Percentiles rank a stretch among this genome's conserved stretches.
Evolutionary conservation across 2,329 filamentous ascomycete genomes (phyloP).

Genomic region (Talaromyces marneffei): DNA sequence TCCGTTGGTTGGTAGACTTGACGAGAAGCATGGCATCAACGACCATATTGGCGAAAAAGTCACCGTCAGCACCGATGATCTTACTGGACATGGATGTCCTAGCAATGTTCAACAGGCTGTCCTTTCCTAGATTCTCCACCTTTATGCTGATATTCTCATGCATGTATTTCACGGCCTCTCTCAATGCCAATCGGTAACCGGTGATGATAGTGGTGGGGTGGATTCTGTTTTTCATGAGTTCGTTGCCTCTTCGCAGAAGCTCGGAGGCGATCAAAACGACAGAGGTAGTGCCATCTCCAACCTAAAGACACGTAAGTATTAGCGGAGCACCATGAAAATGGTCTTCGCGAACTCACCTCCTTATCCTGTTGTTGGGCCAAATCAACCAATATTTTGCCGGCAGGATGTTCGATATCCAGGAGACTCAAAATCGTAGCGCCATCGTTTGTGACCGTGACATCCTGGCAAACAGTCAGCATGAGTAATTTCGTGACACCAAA

Average conservation of each 20-base stretch:
- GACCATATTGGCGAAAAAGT: constrained; percentile 96
- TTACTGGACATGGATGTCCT: constrained; percentile 99
- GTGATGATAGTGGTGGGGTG: constrained; percentile 99
- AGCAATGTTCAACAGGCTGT: constrained; percentile 88
- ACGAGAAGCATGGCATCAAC: constrained; percentile 95
- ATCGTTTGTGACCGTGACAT: constrained; percentile 98
- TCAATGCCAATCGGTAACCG: constrained; percentile 87
- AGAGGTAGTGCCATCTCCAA: constrained; percentile 95
- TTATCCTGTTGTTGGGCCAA: constrained; percentile 98
- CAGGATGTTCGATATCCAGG: constrained; percentile 94
- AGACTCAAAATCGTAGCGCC: constrained; percentile 93
- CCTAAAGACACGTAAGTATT: constrained; percentile 37
- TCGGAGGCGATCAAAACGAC: constrained; percentile 96
- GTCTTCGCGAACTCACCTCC: constrained; percentile 49
- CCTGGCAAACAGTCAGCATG: constrained; percentile 45
- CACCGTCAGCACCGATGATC: constrained; percentile 90
- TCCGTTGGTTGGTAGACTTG: constrained; percentile 84
- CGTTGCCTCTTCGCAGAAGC: constrained; percentile 86
- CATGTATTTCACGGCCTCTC: constrained; percentile 98
- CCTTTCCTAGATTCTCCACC: constrained; percentile 83
- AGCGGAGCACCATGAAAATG: constrained; percentile 13
- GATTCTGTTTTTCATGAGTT: constrained; percentile 99
- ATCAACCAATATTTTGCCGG: constrained; percentile 96
- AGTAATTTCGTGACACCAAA: constrained; percentile 21
- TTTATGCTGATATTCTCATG: constrained; percentile 96